Evolutionary conservation across 345 rosid species (phyloP), one percentile per base, ranked within the genome.

Genomic region (Euphorbia peplus): DNA sequence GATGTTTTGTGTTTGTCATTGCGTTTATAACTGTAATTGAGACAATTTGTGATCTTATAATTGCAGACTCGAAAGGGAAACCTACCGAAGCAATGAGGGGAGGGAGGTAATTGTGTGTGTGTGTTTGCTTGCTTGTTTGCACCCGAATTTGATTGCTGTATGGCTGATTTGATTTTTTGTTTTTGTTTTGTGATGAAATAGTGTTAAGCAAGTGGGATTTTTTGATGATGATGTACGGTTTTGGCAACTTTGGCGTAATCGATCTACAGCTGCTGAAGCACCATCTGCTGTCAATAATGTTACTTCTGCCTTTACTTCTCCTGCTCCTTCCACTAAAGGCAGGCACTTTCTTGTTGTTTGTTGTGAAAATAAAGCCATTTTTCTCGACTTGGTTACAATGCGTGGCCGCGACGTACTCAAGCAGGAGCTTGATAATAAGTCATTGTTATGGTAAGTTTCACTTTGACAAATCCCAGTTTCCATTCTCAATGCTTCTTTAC

Each of bases 321-420:
- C 92, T 66, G 86, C 93, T 60, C 89, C 96, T 2, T 87, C 99
- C 1, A 95, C 90, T 56, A 95, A 86, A 81, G 99, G 99, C 59
- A 80, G 95, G 47, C 99, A 95, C 85, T 95, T 91, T 79, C 90
- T 91, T 78, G 98, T 95, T 46, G 87, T 95, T 53, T 95, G 98
- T 72, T 91, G 99, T 69, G 96, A 87, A 85, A 91, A 91, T 76
- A 95, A 91, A 76, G 98, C 97, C 39, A 90, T 91, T 66, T 95
- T 95, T 78, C 73, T 95, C 88, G 99, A 95, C 64, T 79, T 95
- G 86, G 99, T 91, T 55, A 88, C 99, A 21, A 90, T 95, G 98
- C 97, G 98, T 30, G 95, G 99, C 64, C 93, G 96, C 13, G 99
- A 91, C 83, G 96, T 95, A 54, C 98, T 93, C 21, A 95, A 95